A percentile compares a stretch with the other conserved stretches of the same genome.
These are phyloP conservation scores for Fusarium ramigenum DNA, from an alignment of 2,329 filamentous ascomycete species.

Conservation along the genomic window DNA sequence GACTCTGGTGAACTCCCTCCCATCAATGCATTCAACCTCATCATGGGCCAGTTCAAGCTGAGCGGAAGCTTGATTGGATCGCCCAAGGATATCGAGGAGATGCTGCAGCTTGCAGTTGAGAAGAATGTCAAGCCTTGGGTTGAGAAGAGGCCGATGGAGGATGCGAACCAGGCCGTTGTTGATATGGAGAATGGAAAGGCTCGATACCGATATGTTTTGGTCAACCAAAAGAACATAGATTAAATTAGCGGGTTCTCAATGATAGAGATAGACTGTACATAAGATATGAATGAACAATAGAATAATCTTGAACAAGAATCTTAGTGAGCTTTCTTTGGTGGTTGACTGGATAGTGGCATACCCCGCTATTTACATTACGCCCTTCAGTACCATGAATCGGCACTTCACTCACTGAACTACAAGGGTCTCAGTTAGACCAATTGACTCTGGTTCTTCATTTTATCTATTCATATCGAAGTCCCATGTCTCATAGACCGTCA, in stretches of 20 bases:
- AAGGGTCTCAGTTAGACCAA: too few species aligned
- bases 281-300: conserved; percentile 11
- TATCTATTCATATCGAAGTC: fast-evolving
- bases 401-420: neutral
- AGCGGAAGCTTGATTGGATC: conserved; percentile 59
- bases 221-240: conserved; percentile 50
- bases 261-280: conserved; percentile 9
- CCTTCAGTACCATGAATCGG: neutral
- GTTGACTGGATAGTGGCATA: conserved; percentile 23
- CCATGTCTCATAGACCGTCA: neutral
- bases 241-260: neutral
- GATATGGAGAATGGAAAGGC: conserved; percentile 65
- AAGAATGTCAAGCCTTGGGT: conserved; percentile 67
- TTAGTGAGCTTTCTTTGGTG: neutral
- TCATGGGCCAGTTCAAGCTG: conserved; percentile 49
- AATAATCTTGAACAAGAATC: conserved; percentile 4
- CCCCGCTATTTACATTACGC: conserved; percentile 35
- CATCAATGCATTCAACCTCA: conserved; percentile 38
- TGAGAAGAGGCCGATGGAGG: conserved; percentile 62
- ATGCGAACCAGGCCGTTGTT: conserved; percentile 63
- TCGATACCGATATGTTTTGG: conserved; percentile 57
- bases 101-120: conserved; percentile 66
- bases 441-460: too few species aligned
- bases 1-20: conserved; percentile 39
- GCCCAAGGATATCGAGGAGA: conserved; percentile 65